phyloP scores from a whole-genome alignment of 805 yeast species.

The Nakazawaea pomicola region DNA sequence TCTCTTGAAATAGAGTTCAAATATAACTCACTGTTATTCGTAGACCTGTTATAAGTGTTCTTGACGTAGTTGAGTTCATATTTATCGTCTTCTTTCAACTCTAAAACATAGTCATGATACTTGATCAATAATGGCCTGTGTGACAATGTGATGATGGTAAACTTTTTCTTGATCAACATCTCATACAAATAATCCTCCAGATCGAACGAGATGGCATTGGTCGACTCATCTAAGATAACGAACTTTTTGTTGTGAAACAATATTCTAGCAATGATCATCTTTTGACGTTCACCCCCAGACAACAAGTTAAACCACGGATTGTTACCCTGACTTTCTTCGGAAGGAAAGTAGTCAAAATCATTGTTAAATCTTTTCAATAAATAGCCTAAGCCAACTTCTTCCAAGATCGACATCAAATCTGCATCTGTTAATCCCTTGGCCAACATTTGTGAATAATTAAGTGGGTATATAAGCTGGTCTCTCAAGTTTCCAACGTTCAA shows the following conservation, averaged over 20 bases:
- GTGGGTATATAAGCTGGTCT: slow-evolving; percentile 88
- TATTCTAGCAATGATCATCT: slow-evolving; percentile 82
- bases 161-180: slow-evolving; percentile 58
- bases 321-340: slow-evolving; percentile 18
- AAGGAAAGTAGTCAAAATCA: slow-evolving; percentile 41
- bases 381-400: slow-evolving; percentile 78
- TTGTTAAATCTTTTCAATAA: slow-evolving; percentile 59
- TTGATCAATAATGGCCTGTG: slow-evolving; percentile 82
- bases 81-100: slow-evolving; percentile 52
- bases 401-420: slow-evolving; percentile 59
- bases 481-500: slow-evolving; percentile 72
- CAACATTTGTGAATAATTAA: slow-evolving; percentile 71
- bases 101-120: slow-evolving; percentile 75
- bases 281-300: slow-evolving; percentile 95
- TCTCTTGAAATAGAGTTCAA: slow-evolving; percentile 72
- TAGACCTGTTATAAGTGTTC: slow-evolving; percentile 14
- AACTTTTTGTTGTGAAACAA: slow-evolving; percentile 76
- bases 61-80: slow-evolving; percentile 37
- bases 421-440: slow-evolving; percentile 67
- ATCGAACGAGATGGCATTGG: slow-evolving; percentile 86
- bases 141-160: slow-evolving; percentile 75
- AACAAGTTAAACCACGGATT: slow-evolving; percentile 78
- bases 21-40: slow-evolving; percentile 24
- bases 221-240: slow-evolving; percentile 87
- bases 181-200: slow-evolving; percentile 86